Conservation (phyloP, 2,329 filamentous ascomycete species). For the Cadophora luteo-olivacea region DNA sequence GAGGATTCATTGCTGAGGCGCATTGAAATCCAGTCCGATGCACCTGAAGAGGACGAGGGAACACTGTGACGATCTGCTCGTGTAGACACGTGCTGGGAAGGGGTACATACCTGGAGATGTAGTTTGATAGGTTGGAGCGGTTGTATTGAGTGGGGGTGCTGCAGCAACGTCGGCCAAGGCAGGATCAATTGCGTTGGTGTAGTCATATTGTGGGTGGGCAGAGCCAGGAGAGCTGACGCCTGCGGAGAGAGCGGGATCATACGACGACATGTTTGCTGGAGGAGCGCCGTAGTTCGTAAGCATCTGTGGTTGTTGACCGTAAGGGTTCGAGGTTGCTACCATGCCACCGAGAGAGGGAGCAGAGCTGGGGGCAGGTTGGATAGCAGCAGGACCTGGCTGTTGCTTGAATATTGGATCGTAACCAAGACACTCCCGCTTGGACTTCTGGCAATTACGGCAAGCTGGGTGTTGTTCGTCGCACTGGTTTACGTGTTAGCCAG, state of each 20-base stretch:
- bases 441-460: constrained; percentile 90
- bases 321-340: constrained; percentile 48
- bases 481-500: constrained; percentile 55
- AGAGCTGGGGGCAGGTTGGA: constrained; percentile 70
- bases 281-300: constrained; percentile 49
- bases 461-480: constrained; percentile 95
- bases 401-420: constrained; percentile 89
- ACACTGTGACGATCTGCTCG: constrained; percentile 43
- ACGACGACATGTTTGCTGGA: constrained; percentile 36
- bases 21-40: constrained; percentile 47
- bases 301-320: constrained; percentile 54
- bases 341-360: constrained; percentile 39
- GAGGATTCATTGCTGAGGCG: constrained; percentile 59
- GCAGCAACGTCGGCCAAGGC: constrained; percentile 58
- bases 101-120: constrained; percentile 43
- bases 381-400: constrained; percentile 68
- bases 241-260: constrained; percentile 45
- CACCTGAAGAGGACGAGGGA: constrained; percentile 45
- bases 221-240: constrained; percentile 53
- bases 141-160: constrained; percentile 37
- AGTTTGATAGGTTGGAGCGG: constrained; percentile 33
- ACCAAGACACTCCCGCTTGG: constrained; percentile 83
- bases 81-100: constrained; percentile 40
- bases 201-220: constrained; percentile 59
- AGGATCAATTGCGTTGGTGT: constrained; percentile 69